Evolutionary conservation across 2,329 filamentous ascomycete species (phyloP).

Genomic region (Xylaria digitata): DNA sequence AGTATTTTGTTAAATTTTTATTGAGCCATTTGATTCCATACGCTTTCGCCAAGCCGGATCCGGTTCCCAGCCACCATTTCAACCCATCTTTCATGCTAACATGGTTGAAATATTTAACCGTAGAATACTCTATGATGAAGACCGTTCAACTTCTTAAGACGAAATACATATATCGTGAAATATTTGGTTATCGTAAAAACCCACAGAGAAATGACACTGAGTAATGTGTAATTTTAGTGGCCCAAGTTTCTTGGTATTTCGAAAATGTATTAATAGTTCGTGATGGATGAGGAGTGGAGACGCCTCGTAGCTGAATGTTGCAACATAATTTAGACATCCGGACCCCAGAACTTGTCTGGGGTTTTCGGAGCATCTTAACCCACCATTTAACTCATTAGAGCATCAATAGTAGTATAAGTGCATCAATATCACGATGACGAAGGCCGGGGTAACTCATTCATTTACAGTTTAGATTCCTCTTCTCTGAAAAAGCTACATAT

Average conservation of each 20-base stretch:
- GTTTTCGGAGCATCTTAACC: conserved; percentile 17
- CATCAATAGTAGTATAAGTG: conserved; percentile 8
- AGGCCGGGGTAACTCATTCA: not conserved
- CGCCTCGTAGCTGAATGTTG: not conserved
- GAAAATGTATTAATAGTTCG: no score
- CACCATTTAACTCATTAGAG: not conserved
- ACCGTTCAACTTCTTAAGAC: no score
- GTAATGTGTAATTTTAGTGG: no score
- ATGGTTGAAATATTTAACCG: no score
- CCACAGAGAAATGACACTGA: no score
- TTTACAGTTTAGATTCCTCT: not conserved
- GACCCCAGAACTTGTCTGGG: conserved; percentile 43
- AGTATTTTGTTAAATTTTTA: not conserved
- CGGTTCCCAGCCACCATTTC: no score
- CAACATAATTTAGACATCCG: conserved; percentile 11
- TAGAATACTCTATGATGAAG: no score
- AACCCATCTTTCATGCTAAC: no score
- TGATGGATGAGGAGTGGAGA: not conserved
- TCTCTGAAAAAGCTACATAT: not conserved
- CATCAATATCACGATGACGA: conserved; percentile 16
- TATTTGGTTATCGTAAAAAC: no score
- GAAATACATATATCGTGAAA: no score
- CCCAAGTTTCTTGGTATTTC: no score
- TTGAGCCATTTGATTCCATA: not conserved
- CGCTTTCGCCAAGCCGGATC: no score